Evolutionary conservation across 768 basidiomycete species (phyloP).

Genomic region (Amanita polypyramis): DNA sequence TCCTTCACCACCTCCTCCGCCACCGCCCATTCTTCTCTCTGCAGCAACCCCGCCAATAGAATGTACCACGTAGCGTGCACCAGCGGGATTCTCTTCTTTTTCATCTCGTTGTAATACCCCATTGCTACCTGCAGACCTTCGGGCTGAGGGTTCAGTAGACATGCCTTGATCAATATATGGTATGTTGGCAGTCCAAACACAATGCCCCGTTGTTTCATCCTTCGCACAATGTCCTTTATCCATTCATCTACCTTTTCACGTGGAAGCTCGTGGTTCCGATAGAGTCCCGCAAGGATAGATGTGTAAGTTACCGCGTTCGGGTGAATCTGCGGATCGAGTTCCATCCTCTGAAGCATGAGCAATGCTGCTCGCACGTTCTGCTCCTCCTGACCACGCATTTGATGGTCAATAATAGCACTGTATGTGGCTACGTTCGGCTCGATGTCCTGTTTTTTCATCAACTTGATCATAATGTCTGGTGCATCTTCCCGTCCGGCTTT

Average conservation of each 20-base stretch:
- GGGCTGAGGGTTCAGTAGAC: constrained; percentile 39
- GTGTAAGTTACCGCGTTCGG: constrained; percentile 86
- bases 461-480: constrained; percentile 44
- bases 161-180: constrained; percentile 66
- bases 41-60: constrained; percentile 53
- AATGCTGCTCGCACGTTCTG: constrained; percentile 51
- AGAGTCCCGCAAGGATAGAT: constrained; percentile 60
- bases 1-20: constrained; percentile 53
- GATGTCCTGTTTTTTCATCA: constrained; percentile 72
- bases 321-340: constrained; percentile 32
- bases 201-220: constrained; percentile 49
- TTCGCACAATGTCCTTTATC: constrained; percentile 36
- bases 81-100: constrained; percentile 31
- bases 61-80: constrained; percentile 70
- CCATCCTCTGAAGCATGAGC: constrained; percentile 69
- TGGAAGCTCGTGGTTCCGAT: constrained; percentile 45
- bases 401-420: constrained; percentile 69
- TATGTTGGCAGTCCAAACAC: constrained; percentile 55
- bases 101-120: constrained; percentile 53
- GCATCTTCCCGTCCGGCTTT: constrained; percentile 60
- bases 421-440: constrained; percentile 68
- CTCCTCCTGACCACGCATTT: constrained; percentile 47
- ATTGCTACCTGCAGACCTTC: constrained; percentile 47
- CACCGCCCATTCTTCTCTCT: constrained; percentile 45
- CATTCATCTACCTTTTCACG: constrained; percentile 33